A percentile compares a stretch with the other conserved stretches of the same genome.
phyloP scores from a whole-genome alignment of 768 basidiomycete genomes.

The Mycena belliarum region DNA sequence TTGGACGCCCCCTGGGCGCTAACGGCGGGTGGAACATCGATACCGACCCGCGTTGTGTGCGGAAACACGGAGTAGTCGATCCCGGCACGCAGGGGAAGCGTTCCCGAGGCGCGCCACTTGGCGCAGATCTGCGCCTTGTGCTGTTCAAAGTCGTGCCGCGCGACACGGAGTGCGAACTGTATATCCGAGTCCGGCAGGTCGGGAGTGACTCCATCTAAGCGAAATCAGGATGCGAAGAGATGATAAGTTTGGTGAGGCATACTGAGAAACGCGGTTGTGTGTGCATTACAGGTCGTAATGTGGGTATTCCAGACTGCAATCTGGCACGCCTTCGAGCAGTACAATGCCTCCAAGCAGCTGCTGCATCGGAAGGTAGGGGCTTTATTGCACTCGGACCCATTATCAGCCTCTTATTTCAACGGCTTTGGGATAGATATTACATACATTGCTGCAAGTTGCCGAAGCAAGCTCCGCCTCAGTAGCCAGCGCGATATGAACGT shows the following conservation, averaged over 20 bases:
- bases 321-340: constrained; percentile 11
- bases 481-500: not conserved
- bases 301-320: not conserved
- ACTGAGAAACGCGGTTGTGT: not conserved
- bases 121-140: constrained; percentile 5
- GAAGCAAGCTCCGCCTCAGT: not conserved
- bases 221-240: not conserved
- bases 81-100: constrained; percentile 9
- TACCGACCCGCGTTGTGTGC: not conserved
- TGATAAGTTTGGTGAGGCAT: not conserved
- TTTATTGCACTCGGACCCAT: not conserved
- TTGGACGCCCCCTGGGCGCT: not conserved
- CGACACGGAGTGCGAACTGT: constrained; percentile 10
- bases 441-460: not conserved
- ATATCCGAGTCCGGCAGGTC: constrained; percentile 1
- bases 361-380: not conserved
- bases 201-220: not conserved
- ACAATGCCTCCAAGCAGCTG: not conserved
- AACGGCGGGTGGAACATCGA: not conserved
- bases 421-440: not conserved
- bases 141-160: constrained; percentile 9
- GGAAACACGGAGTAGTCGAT: constrained; percentile 13
- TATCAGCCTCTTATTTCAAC: not conserved
- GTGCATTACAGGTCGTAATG: not conserved
- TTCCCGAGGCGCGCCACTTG: not conserved